Evolutionary conservation across 2,329 filamentous ascomycete genomes (phyloP).

Genomic region (Fusarium coffeatum): DNA sequence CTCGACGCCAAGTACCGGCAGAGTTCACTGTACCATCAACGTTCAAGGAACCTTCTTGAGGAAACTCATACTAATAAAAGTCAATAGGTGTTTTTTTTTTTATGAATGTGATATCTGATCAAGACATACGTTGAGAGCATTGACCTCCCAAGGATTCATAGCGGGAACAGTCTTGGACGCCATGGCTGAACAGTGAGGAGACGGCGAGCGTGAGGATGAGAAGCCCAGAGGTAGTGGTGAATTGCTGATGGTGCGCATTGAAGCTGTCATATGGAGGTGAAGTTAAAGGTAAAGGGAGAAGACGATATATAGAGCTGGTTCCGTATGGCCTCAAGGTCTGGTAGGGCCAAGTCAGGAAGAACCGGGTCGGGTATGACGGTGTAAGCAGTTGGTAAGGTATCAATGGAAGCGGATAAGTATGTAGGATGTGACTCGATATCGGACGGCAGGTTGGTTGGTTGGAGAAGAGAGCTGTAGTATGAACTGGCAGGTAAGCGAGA

Average conservation of each 20-base stretch:
- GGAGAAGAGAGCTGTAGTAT: neutral
- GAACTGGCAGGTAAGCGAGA: slow-evolving; percentile 24
- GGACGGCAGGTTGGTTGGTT: neutral
- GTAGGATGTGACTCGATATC: neutral
- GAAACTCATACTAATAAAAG: slow-evolving; percentile 43
- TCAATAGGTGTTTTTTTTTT: slow-evolving; percentile 14
- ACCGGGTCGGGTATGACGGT: slow-evolving; percentile 23
- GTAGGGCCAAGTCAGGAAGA: slow-evolving; percentile 8
- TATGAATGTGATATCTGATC: slow-evolving; percentile 1
- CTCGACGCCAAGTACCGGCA: slow-evolving; percentile 42
- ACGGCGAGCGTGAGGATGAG: slow-evolving; percentile 13
- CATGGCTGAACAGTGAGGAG: slow-evolving; percentile 27
- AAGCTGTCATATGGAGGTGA: slow-evolving; percentile 22
- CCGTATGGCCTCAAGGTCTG: neutral
- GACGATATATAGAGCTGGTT: slow-evolving; percentile 25
- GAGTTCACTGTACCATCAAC: slow-evolving; percentile 37
- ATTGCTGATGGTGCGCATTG: slow-evolving; percentile 31
- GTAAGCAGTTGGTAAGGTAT: slow-evolving; percentile 24
- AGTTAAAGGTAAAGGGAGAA: neutral
- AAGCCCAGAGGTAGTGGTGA: slow-evolving; percentile 21
- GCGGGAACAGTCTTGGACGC: slow-evolving; percentile 25
- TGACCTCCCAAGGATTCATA: slow-evolving; percentile 46
- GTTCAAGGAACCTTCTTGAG: slow-evolving; percentile 36
- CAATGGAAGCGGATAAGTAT: slow-evolving; percentile 20
- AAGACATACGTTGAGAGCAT: slow-evolving; percentile 41